These are phyloP conservation scores for Aegilops sharonensis DNA, from an alignment of 176 grass and related monocot genomes.

Conservation along the genomic window DNA sequence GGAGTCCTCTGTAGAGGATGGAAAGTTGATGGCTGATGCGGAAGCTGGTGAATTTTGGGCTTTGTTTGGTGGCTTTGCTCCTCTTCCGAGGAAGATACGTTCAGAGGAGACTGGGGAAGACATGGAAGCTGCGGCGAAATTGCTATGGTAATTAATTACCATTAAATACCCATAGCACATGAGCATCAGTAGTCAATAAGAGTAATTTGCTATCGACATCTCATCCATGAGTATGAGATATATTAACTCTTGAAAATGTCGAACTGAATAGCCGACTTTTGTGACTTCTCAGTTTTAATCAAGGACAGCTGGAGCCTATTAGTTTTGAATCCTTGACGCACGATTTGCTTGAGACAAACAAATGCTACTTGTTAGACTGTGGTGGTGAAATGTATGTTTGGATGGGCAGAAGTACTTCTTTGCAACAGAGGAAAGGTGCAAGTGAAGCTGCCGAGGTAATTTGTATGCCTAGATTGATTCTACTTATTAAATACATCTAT, in stretches of 20 bases:
- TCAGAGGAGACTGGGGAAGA: conserved; percentile 47
- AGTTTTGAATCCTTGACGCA: conserved; percentile 57
- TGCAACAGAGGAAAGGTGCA: conserved; percentile 87
- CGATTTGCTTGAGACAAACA: conserved; percentile 82
- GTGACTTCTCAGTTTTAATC: conserved; percentile 53
- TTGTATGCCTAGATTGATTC: conserved; percentile 9
- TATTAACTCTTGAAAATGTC: conserved; percentile 21
- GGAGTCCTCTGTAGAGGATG: conserved; percentile 62
- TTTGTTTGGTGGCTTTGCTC: conserved; percentile 96
- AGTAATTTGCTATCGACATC: conserved; percentile 18
- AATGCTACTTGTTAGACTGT: conserved; percentile 82
- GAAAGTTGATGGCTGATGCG: conserved; percentile 89
- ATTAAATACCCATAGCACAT: neutral
- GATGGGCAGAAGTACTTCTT: conserved; percentile 84
- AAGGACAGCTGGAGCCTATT: conserved; percentile 56
- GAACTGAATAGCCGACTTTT: conserved; percentile 25
- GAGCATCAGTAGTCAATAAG: neutral
- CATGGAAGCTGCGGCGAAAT: conserved; percentile 44
- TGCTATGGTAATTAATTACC: conserved; percentile 57
- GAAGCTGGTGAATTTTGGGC: conserved; percentile 99
- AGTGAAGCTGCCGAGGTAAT: conserved; percentile 80
- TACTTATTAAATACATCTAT: neutral
- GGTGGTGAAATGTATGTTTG: conserved; percentile 79
- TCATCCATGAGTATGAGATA: conserved; percentile 17
- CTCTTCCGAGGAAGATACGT: conserved; percentile 72